phyloP scores from a whole-genome alignment of 2,329 filamentous ascomycete species.

The Neophaeococcomyces aloes region DNA sequence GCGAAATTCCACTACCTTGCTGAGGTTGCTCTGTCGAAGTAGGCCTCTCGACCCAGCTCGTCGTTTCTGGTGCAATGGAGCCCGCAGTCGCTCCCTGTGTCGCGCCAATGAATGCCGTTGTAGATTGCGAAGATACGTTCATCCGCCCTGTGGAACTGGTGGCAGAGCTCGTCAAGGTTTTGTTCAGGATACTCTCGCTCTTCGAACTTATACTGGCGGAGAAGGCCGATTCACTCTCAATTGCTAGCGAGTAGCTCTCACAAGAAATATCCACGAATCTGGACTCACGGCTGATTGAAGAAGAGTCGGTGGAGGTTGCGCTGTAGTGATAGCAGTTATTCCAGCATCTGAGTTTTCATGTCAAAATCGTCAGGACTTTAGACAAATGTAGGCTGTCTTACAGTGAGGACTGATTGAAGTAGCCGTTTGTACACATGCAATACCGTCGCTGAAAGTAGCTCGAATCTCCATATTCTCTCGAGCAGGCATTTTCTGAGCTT shows the following conservation, averaged over 20 bases:
- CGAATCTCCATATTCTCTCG: background rate
- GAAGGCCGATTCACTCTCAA: background rate
- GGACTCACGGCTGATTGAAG: background rate
- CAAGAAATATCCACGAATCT: background rate
- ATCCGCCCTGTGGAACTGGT: background rate
- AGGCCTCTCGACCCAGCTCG: background rate
- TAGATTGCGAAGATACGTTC: background rate
- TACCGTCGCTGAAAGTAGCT: background rate
- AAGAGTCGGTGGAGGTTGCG: background rate
- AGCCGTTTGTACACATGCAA: background rate
- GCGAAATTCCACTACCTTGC: background rate
- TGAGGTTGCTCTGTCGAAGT: background rate
- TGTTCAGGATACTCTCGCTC: background rate
- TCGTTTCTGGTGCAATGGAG: background rate
- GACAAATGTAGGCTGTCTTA: background rate
- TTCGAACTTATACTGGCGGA: background rate
- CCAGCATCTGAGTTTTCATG: background rate
- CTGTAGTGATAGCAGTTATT: background rate
- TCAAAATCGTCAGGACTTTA: background rate
- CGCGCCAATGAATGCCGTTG: background rate
- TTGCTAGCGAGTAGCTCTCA: background rate
- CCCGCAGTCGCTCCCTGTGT: background rate
- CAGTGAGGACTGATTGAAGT: slow-evolving; percentile 1
- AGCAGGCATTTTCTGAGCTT: slow-evolving; percentile 1
- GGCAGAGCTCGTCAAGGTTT: background rate